These are phyloP conservation scores for Hypoxylon sp. DNA, from an alignment of 2,329 filamentous ascomycete species.

Conservation along the genomic window DNA sequence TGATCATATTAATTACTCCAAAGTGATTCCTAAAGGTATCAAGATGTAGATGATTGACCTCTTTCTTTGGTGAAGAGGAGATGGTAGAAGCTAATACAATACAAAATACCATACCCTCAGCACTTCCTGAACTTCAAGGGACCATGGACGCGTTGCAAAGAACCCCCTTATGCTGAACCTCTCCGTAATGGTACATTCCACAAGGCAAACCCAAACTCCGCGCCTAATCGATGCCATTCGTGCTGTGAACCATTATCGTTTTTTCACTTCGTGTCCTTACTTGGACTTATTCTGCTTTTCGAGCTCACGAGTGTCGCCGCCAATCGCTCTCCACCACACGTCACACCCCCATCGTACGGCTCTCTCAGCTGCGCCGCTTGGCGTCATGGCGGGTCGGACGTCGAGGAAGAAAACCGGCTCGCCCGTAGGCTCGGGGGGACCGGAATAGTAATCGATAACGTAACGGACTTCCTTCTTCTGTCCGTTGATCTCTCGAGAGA, in stretches of 20 bases:
- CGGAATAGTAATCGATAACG: slow-evolving; percentile 96
- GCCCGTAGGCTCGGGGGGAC: slow-evolving; percentile 81
- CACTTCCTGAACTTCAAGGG: slow-evolving; percentile 25
- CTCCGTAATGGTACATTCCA: slow-evolving; percentile 28
- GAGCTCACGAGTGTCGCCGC: slow-evolving; percentile 71
- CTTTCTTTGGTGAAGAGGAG: slow-evolving; percentile 30
- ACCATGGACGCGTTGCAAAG: slow-evolving; percentile 28
- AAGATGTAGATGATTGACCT: slow-evolving; percentile 15
- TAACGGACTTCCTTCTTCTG: slow-evolving; percentile 84
- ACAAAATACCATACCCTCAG: slow-evolving; percentile 20
- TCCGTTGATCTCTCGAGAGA: slow-evolving; percentile 77
- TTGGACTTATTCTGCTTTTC: slow-evolving; percentile 35
- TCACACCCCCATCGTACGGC: slow-evolving; percentile 91
- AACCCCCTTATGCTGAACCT: slow-evolving; percentile 8
- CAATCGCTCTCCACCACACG: slow-evolving; percentile 91
- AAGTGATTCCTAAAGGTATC: background rate
- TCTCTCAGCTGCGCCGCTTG: slow-evolving; percentile 82
- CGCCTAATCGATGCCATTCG: slow-evolving; percentile 18
- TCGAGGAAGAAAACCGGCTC: slow-evolving; percentile 97
- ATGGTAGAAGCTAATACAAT: slow-evolving; percentile 24
- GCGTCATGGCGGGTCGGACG: slow-evolving; percentile 88
- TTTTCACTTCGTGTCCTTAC: slow-evolving; percentile 2
- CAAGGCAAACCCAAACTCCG: slow-evolving; percentile 35
- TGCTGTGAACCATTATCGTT: slow-evolving; percentile 5
- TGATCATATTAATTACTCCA: background rate